Evolutionary conservation across 768 basidiomycete species (phyloP), one percentile per base, ranked within the genome.

Genomic region (Rhodocollybia butyracea): DNA sequence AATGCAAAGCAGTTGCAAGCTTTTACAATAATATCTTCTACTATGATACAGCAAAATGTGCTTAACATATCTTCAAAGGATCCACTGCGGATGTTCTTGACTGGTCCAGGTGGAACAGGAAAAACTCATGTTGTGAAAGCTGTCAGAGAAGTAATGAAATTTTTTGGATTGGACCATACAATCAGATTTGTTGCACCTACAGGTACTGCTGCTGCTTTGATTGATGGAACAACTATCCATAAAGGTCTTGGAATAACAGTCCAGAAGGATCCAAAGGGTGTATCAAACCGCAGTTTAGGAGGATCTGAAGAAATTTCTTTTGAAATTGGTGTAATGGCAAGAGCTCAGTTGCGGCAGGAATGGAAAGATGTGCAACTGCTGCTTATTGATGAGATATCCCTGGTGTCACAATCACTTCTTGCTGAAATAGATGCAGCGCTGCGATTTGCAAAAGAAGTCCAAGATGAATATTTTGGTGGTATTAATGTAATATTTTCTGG

Each of bases 91-190:
- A 57, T 68, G 62, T 27, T 63, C 0, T 58, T 70, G 52, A 65
- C 63, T 13, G 68, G 69, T 1, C 66, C 69, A 2, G 70, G 68
- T 3, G 69, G 70, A 1, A 71, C 68, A 36, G 70, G 70, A 8
- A 73, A 72, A 56, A 72, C 64, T 7, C 63, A 70, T 41, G 61
- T 69, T 32, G 64, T 70, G 0, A 39, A 59, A 17, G 66, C 68
- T 1, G 46, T 73, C 0, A 45, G 64, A 26, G 3, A 19, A 0
- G 52, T 72, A 0, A 68, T 72, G 67, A 32, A 26, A 2, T 30
- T 31, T 1, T 67, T 62, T 48, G 57, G 63, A 1, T 58, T 51
- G 40, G 60, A 17, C 0, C 62, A 71, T 42, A 46, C 56, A 2
- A 61, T 71, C 10, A 21, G 66, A 2, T 69, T 61, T 26, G 21